Conservation (phyloP, 345 rosid genomes). For the Syzygium aromaticum region DNA sequence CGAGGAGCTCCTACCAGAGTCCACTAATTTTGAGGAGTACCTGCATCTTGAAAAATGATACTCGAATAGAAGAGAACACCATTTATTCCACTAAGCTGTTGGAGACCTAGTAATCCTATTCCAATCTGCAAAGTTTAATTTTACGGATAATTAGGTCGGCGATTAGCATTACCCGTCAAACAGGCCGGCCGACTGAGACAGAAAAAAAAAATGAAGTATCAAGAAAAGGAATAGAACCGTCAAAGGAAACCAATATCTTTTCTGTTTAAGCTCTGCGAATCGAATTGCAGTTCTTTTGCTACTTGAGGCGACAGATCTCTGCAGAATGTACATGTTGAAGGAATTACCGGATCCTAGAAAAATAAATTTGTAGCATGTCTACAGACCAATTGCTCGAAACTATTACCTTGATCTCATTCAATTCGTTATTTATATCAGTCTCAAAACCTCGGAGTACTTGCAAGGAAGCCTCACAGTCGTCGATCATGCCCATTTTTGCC, state of each 20-base stretch:
- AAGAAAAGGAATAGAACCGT: slow-evolving; percentile 21
- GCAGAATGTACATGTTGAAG: neutral
- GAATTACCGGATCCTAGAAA: neutral
- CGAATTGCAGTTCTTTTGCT: slow-evolving; percentile 52
- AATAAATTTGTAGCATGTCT: neutral
- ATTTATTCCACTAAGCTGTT: slow-evolving; percentile 87
- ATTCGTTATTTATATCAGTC: slow-evolving; percentile 76
- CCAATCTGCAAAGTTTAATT: slow-evolving; percentile 59
- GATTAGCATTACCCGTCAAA: neutral
- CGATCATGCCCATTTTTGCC: slow-evolving; percentile 99
- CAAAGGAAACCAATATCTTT: slow-evolving; percentile 61
- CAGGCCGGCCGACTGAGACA: neutral
- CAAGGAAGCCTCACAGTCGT: slow-evolving; percentile 89
- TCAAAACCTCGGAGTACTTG: slow-evolving; percentile 98
- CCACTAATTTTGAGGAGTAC: neutral
- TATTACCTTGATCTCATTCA: slow-evolving; percentile 87
- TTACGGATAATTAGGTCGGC: neutral
- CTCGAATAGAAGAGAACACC: slow-evolving; percentile 88
- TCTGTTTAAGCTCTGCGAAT: slow-evolving; percentile 55
- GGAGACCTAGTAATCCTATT: slow-evolving; percentile 75
- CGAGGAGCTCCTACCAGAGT: neutral
- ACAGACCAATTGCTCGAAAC: neutral
- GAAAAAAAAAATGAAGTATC: neutral
- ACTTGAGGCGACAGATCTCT: slow-evolving; percentile 83
- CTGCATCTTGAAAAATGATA: neutral